Percentiles rank a stretch among this genome's conserved stretches.
These are phyloP conservation scores for Ramaria sp. DNA, from an alignment of 768 basidiomycete species.

Conservation along the genomic window DNA sequence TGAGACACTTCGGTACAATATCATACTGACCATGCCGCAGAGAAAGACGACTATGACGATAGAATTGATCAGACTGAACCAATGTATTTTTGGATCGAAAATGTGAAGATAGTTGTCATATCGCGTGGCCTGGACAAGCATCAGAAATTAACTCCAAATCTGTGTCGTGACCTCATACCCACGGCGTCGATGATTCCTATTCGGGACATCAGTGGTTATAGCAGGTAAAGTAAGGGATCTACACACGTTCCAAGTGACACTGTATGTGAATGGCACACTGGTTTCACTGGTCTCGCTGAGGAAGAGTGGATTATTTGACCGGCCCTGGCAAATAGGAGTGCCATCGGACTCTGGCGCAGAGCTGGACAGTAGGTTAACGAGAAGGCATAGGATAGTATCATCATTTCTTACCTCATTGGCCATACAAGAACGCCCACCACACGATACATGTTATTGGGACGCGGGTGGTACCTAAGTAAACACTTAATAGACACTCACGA, in stretches of 20 bases:
- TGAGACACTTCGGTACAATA: conserved; percentile 75
- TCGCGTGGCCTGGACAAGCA: conserved; percentile 60
- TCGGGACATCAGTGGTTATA: background rate
- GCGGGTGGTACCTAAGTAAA: conserved; percentile 62
- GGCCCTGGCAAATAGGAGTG: conserved; percentile 40
- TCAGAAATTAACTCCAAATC: conserved; percentile 2
- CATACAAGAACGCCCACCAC: conserved; percentile 93
- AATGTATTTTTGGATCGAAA: conserved; percentile 89
- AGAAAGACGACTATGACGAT: conserved; percentile 86
- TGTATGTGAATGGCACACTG: conserved; percentile 75
- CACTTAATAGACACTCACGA: conserved; percentile 5
- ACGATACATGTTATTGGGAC: conserved; percentile 58
- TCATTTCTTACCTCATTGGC: conserved; percentile 33
- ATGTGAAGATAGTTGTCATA: conserved; percentile 97
- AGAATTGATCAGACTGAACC: conserved; percentile 93
- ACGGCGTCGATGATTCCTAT: conserved; percentile 77
- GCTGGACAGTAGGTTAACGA: conserved; percentile 25
- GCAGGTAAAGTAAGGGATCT: conserved; percentile 18
- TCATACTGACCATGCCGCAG: conserved; percentile 87
- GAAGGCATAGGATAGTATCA: background rate
- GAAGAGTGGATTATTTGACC: conserved; percentile 33
- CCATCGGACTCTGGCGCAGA: conserved; percentile 51
- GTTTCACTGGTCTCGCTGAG: conserved; percentile 53
- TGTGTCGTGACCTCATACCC: conserved; percentile 35
- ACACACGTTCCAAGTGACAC: conserved; percentile 71